phyloP scores from a whole-genome alignment of 2,329 filamentous ascomycete species.

The Hypoxylon sp. region DNA sequence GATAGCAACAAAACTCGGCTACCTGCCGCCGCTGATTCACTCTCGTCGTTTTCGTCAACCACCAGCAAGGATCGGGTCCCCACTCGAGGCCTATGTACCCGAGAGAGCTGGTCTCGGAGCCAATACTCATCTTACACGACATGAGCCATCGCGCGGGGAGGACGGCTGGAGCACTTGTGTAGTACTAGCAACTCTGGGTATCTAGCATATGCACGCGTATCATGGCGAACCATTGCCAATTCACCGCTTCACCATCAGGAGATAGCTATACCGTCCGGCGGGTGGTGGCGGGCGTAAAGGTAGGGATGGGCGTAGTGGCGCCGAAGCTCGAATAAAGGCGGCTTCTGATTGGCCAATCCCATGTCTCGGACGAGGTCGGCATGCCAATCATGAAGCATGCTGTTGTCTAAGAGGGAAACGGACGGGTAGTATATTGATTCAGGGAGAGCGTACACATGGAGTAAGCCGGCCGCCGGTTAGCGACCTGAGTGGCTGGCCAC shows the following conservation, averaged over 20 bases:
- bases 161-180: background rate
- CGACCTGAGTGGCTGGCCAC: slow-evolving; percentile 4
- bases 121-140: slow-evolving; percentile 30
- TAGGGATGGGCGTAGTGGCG: background rate
- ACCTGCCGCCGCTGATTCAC: background rate
- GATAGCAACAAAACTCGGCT: slow-evolving; percentile 7
- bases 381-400: slow-evolving; percentile 1
- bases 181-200: slow-evolving; percentile 8
- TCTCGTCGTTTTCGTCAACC: slow-evolving; percentile 1
- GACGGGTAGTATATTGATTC: slow-evolving; percentile 3
- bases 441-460: background rate
- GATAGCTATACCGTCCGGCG: no score
- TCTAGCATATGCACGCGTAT: background rate
- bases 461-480: slow-evolving; percentile 5
- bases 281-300: background rate
- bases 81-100: slow-evolving; percentile 9
- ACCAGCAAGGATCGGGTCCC: slow-evolving; percentile 1
- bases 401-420: slow-evolving; percentile 14
- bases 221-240: background rate
- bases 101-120: slow-evolving; percentile 21
- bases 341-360: background rate
- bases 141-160: slow-evolving; percentile 12
- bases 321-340: background rate
- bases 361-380: background rate
- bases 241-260: slow-evolving; percentile 8